Base-by-base conservation (phyloP, 768 basidiomycete species). In the Pholiota microspora region DNA sequence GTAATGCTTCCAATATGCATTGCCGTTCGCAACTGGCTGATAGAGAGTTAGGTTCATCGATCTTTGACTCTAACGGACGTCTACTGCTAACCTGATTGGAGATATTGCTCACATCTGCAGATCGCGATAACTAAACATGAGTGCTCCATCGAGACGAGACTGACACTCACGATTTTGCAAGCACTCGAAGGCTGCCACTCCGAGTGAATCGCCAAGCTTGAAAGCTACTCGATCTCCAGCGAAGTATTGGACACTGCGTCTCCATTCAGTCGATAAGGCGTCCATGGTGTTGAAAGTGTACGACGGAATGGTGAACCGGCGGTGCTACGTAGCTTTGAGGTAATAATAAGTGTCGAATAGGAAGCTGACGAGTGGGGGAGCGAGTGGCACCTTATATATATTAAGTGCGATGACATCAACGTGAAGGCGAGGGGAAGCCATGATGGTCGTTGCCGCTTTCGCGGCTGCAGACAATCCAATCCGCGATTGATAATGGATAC, bases 121-220 rank as follows among this genome's bases (percentile, higher is more conserved):
- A 32, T 44, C 24, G 32, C 25, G 29, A 24, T 28, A 32, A 21
- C 24, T 28, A 27, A 38, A 34, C 36, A 53, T 49, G n/a, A 38
- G 28, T 27, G 44, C 27, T 16, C 27, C 54, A 7, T 38, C 7
- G 34, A 45, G 24, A 49, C 8, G 32, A 59, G 35, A 47, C 23
- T 49, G 23, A 28, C 18, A 68, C 70, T 27, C 55, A 70, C 70
- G 70, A 48, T 44, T n/a, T 21, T 48, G 46, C 28, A 63, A 40
- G 53, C 69, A 71, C 56, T 71, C 67, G 48, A 71, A 71, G 1
- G 70, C 70, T n/a, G 65, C 67, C 21, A 67, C 67, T 24, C 70
- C 70, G 42, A 64, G 52, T 4, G 62, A 53, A 49, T 68, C 62
- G 40, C 64, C 64, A 32, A 69, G 55, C 51, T 69, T 71, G 56